Evolutionary conservation across 192 early-diverging fungal genomes (phyloP).

Genomic region (Backusella parvicylindrica): DNA sequence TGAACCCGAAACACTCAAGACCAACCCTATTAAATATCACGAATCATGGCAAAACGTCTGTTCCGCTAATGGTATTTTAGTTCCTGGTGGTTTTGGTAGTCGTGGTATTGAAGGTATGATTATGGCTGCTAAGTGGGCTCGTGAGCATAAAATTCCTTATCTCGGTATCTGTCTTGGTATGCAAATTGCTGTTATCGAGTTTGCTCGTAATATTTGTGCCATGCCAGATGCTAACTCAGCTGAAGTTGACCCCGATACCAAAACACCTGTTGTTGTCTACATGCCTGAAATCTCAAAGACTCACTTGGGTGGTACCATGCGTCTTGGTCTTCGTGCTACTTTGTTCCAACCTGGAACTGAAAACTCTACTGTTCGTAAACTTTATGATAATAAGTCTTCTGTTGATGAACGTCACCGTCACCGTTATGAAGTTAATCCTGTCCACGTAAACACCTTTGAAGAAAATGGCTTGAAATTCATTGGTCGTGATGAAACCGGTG

Average conservation of each 20-base stretch:
- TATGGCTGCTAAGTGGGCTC: slow-evolving; percentile 92
- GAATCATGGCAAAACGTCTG: slow-evolving; percentile 93
- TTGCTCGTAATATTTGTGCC: slow-evolving; percentile 89
- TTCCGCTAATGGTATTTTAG: slow-evolving; percentile 88
- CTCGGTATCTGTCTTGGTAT: slow-evolving; percentile 98
- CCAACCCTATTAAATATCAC: slow-evolving; percentile 90
- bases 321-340: slow-evolving; percentile 83
- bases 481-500: slow-evolving; percentile 90
- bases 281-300: slow-evolving; percentile 97
- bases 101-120: slow-evolving; percentile 98
- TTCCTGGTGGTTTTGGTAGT: slow-evolving; percentile 96
- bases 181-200: slow-evolving; percentile 97
- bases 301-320: slow-evolving; percentile 96
- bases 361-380: slow-evolving; percentile 62
- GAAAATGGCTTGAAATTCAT: slow-evolving; percentile 82
- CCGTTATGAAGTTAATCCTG: slow-evolving; percentile 97
- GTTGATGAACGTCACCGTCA: slow-evolving; percentile 95
- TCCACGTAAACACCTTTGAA: slow-evolving; percentile 72
- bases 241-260: slow-evolving; percentile 77
- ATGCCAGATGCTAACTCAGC: slow-evolving; percentile 78
- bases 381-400: slow-evolving; percentile 53
- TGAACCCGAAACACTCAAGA: slow-evolving; percentile 66
- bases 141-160: slow-evolving; percentile 96
- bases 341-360: slow-evolving; percentile 67
- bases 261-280: slow-evolving; percentile 80